phyloP scores from a whole-genome alignment of 192 early-diverging fungal genomes.

The Linnemannia zychae region DNA sequence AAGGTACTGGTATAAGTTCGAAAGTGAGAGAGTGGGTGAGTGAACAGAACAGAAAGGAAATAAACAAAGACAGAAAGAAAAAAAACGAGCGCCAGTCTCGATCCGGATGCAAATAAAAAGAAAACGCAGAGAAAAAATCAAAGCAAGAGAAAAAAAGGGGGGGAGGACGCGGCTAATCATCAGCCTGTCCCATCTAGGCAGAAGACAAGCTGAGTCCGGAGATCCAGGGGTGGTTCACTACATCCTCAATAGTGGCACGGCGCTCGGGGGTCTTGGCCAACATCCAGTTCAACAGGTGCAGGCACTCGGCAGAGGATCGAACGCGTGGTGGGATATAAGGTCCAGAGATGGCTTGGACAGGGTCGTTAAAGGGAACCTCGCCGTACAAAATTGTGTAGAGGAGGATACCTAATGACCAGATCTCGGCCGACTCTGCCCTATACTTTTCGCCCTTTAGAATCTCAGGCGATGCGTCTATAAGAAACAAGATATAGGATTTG shows the following conservation, averaged over 20 bases:
- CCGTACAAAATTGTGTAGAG: constrained; percentile 75
- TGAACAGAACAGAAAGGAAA: not conserved
- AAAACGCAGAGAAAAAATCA: not conserved
- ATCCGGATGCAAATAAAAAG: not conserved
- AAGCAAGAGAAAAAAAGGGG: not conserved
- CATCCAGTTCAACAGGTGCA: constrained; percentile 75
- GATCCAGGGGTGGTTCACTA: constrained; percentile 74
- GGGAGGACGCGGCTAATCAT: not conserved
- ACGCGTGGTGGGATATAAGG: constrained; percentile 62
- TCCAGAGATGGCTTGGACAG: constrained; percentile 64
- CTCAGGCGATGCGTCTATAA: constrained; percentile 72
- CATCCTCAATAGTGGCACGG: constrained; percentile 74
- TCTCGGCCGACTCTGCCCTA: constrained; percentile 71
- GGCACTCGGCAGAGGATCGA: constrained; percentile 60
- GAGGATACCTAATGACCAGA: constrained; percentile 80
- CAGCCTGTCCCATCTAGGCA: not conserved
- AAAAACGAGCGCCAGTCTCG: constrained; percentile 4
- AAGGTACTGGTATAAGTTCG: not conserved
- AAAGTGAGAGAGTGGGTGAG: too few relatives aligned
- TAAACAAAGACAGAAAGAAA: not conserved
- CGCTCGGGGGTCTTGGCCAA: constrained; percentile 69
- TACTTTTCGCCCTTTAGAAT: constrained; percentile 69
- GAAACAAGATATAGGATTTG: too few relatives aligned
- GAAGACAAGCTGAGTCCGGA: constrained; percentile 18
- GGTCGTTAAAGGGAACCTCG: constrained; percentile 73